Base-by-base conservation (phyloP, 2,329 filamentous ascomycete species). In the Cladosporium sp. region DNA sequence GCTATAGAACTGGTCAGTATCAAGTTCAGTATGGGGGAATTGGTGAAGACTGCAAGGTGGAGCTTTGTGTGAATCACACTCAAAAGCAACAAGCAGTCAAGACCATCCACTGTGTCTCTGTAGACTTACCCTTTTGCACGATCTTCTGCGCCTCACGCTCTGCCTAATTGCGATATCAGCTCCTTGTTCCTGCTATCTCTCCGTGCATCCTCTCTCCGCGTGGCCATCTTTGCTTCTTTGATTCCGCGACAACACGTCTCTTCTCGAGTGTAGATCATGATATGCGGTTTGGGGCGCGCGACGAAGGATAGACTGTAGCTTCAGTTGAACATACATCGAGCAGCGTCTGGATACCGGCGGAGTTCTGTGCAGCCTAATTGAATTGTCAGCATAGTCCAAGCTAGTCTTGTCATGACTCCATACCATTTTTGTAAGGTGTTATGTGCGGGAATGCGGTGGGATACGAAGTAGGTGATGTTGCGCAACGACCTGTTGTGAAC, bases 141-240 rank as follows among this genome's bases (percentile, higher is more conserved):
- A 99, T 99, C 84, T 97, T 97, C 78, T 96, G 93, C 61, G 94
- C 94, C 77, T 97, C 93, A 77, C 91, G 89, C 84, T 99, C 94
- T 69, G 94, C 92, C 93, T 97, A 66, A 65, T 56, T 20, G 64
- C 55, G 62, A 57, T 62, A 70, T 80, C 65, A 80, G 74, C 56
- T 36, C 42, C 19, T 20, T 57, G 24, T 48, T 48, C 48, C 25
- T 22, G 25, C 15, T n/a, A 34, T 54, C n/a, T 40, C 36, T 22
- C 40, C 37, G 25, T 35, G 25, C 28, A 4, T 32, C 7, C 2
- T 37, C 20, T 13, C 17, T 8, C 12, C 7, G 36, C 12, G 32
- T 24, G 25, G 34, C 51, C 17, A 8, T 35, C 17, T 13, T 24
- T 9, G 3, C 28, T 32, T 3, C 9, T 32, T 3, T 9, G 12